Percentiles rank a stretch among this genome's conserved stretches.
phyloP scores from a whole-genome alignment of 139 green algal species.

The Zygnema circumcarinatum region DNA sequence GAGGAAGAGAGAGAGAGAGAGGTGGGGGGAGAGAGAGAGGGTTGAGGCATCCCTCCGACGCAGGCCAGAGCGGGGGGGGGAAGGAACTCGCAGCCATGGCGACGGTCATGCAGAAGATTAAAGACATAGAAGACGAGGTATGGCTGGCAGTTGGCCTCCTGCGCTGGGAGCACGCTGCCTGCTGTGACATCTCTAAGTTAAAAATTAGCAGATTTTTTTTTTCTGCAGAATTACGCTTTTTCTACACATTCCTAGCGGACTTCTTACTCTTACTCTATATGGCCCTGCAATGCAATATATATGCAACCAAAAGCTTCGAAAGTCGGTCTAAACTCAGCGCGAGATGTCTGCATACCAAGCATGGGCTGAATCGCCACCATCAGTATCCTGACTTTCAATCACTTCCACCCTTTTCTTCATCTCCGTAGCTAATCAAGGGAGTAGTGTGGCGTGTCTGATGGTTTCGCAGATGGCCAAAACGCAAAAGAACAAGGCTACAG shows the following conservation, averaged over 20 bases:
- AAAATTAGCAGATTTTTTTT: constrained; percentile 1
- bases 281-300: no score
- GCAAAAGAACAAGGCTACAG: constrained; percentile 99
- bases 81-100: no score
- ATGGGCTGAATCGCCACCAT: no score
- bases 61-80: no score
- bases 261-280: background rate
- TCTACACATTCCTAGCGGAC: background rate
- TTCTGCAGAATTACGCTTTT: background rate
- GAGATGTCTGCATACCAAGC: no score
- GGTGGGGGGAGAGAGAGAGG: constrained; percentile 3
- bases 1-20: background rate
- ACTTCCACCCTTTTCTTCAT: no score
- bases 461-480: constrained; percentile 98
- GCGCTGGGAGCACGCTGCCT: background rate
- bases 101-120: constrained; percentile 64
- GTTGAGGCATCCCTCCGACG: no score
- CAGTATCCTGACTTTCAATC: no score
- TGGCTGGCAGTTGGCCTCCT: background rate
- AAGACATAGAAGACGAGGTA: constrained; percentile 62
- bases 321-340: no score
- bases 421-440: no score
- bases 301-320: no score
- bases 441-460: no score
- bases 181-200: background rate